Conservation (phyloP, 2,329 filamentous ascomycete genomes). For the Penicillium sp. region DNA sequence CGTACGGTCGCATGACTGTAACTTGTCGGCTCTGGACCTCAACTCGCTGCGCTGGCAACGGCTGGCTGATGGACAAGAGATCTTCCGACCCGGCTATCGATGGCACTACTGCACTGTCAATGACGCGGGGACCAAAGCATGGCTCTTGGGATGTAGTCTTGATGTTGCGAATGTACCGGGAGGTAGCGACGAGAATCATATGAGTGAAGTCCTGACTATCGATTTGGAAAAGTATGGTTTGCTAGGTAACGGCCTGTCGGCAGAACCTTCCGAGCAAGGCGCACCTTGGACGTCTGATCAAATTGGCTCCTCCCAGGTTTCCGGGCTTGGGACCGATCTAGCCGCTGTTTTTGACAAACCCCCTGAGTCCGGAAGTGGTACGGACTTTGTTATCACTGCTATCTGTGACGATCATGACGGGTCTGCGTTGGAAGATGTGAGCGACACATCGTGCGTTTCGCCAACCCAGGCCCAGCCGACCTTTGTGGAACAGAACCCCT, state of each 20-base stretch:
- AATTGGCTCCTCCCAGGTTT: constrained; percentile 51
- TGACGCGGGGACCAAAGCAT: constrained; percentile 90
- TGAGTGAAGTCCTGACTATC: constrained; percentile 91
- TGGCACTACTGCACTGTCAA: constrained; percentile 99
- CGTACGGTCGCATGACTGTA: constrained; percentile 82
- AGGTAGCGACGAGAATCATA: constrained; percentile 78
- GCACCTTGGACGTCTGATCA: constrained; percentile 53
- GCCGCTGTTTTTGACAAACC: constrained; percentile 82
- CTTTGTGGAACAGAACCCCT: constrained; percentile 36
- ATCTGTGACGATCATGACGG: constrained; percentile 62
- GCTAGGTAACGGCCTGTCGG: constrained; percentile 70
- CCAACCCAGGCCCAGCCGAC: constrained; percentile 28
- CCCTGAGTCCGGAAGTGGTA: constrained; percentile 78
- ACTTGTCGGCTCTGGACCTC: constrained; percentile 82
- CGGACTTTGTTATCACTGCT: constrained; percentile 89
- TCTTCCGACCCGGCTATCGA: constrained; percentile 86
- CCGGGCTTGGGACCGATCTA: constrained; percentile 77
- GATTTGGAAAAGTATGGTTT: constrained; percentile 90
- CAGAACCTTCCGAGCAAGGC: constrained; percentile 51
- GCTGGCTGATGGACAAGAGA: constrained; percentile 86
- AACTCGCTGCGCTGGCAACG: constrained; percentile 90
- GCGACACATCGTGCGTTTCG: constrained; percentile 32
- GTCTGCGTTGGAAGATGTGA: constrained; percentile 52
- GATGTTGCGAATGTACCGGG: constrained; percentile 67
- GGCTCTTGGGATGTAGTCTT: constrained; percentile 88